phyloP scores from a whole-genome alignment of 2,329 filamentous ascomycete species.

The Stenocarpella maydis region DNA sequence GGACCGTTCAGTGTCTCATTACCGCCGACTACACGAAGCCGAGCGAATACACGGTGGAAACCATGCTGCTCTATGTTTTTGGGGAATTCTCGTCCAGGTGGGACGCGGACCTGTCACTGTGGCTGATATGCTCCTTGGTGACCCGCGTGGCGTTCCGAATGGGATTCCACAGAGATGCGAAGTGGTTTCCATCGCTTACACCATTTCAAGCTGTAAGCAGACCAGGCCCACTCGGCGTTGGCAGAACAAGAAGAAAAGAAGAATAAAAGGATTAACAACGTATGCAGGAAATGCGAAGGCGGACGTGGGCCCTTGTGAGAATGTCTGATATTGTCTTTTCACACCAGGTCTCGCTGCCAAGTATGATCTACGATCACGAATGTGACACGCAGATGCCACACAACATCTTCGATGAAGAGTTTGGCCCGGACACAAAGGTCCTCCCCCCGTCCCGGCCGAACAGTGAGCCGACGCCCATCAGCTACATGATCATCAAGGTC shows the following conservation, averaged over 20 bases:
- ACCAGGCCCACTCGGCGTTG: neutral
- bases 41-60: conserved; percentile 79
- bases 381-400: conserved; percentile 79
- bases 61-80: conserved; percentile 77
- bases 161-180: conserved; percentile 81
- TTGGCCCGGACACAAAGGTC: conserved; percentile 72
- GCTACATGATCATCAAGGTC: conserved; percentile 80
- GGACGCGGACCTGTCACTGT: conserved; percentile 76
- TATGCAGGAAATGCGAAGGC: conserved; percentile 71
- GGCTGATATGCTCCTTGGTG: conserved; percentile 63
- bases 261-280: too few species aligned
- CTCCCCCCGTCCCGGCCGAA: conserved; percentile 73
- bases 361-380: conserved; percentile 77
- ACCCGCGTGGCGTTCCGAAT: conserved; percentile 70
- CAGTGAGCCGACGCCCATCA: conserved; percentile 77
- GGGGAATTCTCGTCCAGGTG: conserved; percentile 77
- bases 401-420: conserved; percentile 84
- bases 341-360: conserved; percentile 72
- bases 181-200: conserved; percentile 74
- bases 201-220: conserved; percentile 73
- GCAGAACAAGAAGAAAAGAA: too few species aligned
- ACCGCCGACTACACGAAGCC: conserved; percentile 81
- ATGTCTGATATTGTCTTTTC: conserved; percentile 81
- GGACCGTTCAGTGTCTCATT: conserved; percentile 81
- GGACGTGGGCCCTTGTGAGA: conserved; percentile 75